Evolutionary conservation across 2,329 filamentous ascomycete genomes (phyloP).

Genomic region (Calonectria hawksworthii): DNA sequence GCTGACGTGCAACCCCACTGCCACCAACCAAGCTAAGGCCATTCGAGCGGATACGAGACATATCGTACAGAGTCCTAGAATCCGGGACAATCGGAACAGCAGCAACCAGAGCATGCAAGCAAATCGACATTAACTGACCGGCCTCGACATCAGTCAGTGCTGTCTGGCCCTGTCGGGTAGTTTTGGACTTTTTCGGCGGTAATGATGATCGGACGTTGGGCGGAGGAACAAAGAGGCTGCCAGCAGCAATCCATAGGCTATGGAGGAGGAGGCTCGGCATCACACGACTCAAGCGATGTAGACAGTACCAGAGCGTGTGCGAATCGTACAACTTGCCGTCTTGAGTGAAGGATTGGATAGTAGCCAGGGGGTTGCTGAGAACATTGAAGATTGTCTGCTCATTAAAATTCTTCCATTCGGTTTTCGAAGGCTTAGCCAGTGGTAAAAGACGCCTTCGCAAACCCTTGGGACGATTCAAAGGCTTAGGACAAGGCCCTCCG

Average conservation of each 20-base stretch:
- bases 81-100: slow-evolving; percentile 66
- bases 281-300: slow-evolving; percentile 70
- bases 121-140: slow-evolving; percentile 69
- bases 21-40: slow-evolving; percentile 64
- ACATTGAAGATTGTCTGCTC: slow-evolving; percentile 76
- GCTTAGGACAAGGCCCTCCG: slow-evolving; percentile 26
- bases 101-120: slow-evolving; percentile 73
- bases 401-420: slow-evolving; percentile 72
- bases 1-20: slow-evolving; percentile 61
- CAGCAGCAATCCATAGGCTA: slow-evolving; percentile 74
- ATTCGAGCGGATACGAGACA: slow-evolving; percentile 72
- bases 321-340: slow-evolving; percentile 70
- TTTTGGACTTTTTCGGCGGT: slow-evolving; percentile 48
- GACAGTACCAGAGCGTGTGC: slow-evolving; percentile 73
- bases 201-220: slow-evolving; percentile 57
- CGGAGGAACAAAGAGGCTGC: slow-evolving; percentile 70
- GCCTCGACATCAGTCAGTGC: slow-evolving; percentile 64
- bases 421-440: slow-evolving; percentile 33
- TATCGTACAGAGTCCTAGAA: slow-evolving; percentile 65
- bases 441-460: slow-evolving; percentile 25
- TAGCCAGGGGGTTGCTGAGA: slow-evolving; percentile 68
- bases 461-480: slow-evolving; percentile 28
- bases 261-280: slow-evolving; percentile 72
- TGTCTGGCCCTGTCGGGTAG: slow-evolving; percentile 52
- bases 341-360: slow-evolving; percentile 70